Conservation (phyloP, 2,329 filamentous ascomycete species). For the Diaporthe sp. region DNA sequence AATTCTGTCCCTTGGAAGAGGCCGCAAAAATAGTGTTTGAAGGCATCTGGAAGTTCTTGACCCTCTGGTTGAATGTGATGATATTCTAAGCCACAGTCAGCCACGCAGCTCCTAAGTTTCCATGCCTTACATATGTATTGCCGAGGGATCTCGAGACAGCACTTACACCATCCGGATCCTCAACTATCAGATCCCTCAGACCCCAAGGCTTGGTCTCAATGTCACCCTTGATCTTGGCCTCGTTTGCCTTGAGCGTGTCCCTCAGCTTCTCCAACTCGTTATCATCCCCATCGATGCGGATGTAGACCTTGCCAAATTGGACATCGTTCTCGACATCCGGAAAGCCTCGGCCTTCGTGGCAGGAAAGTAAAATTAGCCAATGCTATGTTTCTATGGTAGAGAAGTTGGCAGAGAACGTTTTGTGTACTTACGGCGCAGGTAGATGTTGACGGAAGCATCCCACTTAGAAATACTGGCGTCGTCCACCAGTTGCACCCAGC, state of each 20-base stretch:
- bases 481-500: conserved; percentile 33
- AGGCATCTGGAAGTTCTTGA: background rate
- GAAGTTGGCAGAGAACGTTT: background rate
- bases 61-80: conserved; percentile 23
- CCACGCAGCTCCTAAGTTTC: background rate
- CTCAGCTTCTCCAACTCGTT: conserved; percentile 29
- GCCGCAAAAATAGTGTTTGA: background rate
- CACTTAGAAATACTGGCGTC: conserved; percentile 15
- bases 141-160: no score
- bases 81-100: conserved; percentile 19
- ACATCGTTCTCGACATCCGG: conserved; percentile 21
- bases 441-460: conserved; percentile 34
- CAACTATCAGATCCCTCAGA: conserved; percentile 12
- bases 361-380: background rate
- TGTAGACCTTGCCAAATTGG: conserved; percentile 32
- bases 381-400: background rate
- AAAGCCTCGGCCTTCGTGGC: conserved; percentile 11
- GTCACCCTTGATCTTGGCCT: background rate
- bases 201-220: conserved; percentile 30
- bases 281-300: conserved; percentile 20
- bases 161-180: conserved; percentile 31
- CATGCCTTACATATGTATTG: no score
- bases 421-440: conserved; percentile 22
- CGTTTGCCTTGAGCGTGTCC: background rate
- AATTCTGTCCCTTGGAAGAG: background rate